Evolutionary conservation across 176 grass and related monocot genomes (phyloP), one percentile per base, ranked within the genome.

Genomic region (Avena atlantica): DNA sequence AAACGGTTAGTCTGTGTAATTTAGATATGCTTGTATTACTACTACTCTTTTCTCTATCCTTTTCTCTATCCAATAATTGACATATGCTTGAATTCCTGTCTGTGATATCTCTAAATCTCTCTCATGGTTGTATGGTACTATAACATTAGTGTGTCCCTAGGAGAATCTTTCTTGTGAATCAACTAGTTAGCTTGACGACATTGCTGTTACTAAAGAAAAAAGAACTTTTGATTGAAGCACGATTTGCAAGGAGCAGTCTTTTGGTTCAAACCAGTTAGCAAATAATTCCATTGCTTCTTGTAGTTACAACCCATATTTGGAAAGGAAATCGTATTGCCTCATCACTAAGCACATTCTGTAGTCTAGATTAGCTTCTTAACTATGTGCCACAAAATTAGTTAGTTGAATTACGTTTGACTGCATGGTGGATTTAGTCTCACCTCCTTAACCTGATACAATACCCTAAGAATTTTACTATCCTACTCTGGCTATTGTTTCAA

Each of bases 31-130:
- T 6, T 80, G 81, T 91, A 70, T 76, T 60, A 13, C 49, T 61
- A 21, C 59, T 42, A 27, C 20, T 69, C 76, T 9, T n/a, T 44
- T 15, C 29, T 83, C 37, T 85, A 59, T 70, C 21, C 52, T 9
- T n/a, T 44, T 15, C 29, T 83, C 37, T 85, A 59, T 70, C 21
- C 52, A 84, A 10, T 84, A 19, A 42, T 12, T 91, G 67, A 62
- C 48, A 59, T 84, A 74, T 59, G 40, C 59, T 87, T 66, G 40
- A 42, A 42, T 42, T 1, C 40, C 40, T 42, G 5, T 42, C 24
- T 79, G 13, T 34, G 37, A 79, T 42, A 42, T 42, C 40, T 42
- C 57, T 57, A 42, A 6, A 42, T 42, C 6, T 57, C 20, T 65
- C 36, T 3, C 37, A 58, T 52, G 10, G 25, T 45, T 12, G 81